A percentile compares a stretch with the other conserved stretches of the same genome.
These are phyloP conservation scores for Meyerozyma sp. DNA, from an alignment of 1,139 yeast species.

Conservation along the genomic window DNA sequence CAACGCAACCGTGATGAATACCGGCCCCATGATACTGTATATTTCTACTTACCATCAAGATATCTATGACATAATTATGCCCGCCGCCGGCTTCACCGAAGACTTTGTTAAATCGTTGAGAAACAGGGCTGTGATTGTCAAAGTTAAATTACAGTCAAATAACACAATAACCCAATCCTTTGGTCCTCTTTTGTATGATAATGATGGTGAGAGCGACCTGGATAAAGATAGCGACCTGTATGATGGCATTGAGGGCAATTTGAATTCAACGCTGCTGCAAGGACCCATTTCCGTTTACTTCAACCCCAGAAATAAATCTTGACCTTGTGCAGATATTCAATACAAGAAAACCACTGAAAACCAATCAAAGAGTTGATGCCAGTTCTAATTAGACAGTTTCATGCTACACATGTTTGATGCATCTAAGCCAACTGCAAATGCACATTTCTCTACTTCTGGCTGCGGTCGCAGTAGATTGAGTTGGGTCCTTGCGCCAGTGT, in stretches of 20 bases:
- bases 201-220: background rate
- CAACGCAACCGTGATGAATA: too few relatives aligned
- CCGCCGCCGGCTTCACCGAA: too few relatives aligned
- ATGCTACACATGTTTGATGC: background rate
- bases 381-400: too few relatives aligned
- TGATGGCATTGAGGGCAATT: background rate
- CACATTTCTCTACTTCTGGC: background rate
- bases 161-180: constrained; percentile 1
- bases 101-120: too few relatives aligned
- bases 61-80: too few relatives aligned
- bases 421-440: constrained; percentile 1
- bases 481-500: background rate
- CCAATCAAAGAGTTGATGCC: too few relatives aligned
- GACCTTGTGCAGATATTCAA: background rate
- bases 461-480: constrained; percentile 1
- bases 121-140: background rate
- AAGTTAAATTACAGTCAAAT: constrained; percentile 1
- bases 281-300: background rate
- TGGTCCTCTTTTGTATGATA: background rate
- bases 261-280: background rate
- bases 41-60: too few relatives aligned
- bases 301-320: background rate
- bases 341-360: background rate
- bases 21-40: too few relatives aligned
- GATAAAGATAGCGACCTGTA: background rate